Conservation (phyloP, 192 early-diverging fungal species). For the Coemansia sp. region DNA sequence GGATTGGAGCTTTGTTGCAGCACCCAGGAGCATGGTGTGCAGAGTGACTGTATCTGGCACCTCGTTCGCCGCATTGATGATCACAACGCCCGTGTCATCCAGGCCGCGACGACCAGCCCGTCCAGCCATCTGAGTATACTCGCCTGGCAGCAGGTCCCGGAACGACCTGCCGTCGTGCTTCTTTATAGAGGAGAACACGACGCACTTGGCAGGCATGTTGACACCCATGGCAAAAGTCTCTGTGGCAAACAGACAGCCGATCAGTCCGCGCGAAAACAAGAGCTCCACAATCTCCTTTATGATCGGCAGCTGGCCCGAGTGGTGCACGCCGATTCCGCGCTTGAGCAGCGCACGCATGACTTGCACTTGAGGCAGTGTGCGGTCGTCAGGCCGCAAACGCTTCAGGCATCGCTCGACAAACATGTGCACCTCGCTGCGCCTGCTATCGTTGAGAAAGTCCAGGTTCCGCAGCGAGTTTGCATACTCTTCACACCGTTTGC, state of each 20-base stretch:
- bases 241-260: slow-evolving; percentile 93
- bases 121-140: slow-evolving; percentile 99
- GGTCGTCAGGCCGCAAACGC: slow-evolving; percentile 80
- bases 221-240: slow-evolving; percentile 99
- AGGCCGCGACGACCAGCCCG: slow-evolving; percentile 93
- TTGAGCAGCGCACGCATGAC: slow-evolving; percentile 79
- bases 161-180: slow-evolving; percentile 93
- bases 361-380: slow-evolving; percentile 83
- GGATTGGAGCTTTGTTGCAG: slow-evolving; percentile 85
- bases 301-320: slow-evolving; percentile 93
- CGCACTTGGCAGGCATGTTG: slow-evolving; percentile 92
- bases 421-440: slow-evolving; percentile 84
- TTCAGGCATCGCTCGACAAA: slow-evolving; percentile 82
- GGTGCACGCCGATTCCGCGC: slow-evolving; percentile 96
- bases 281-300: slow-evolving; percentile 99
- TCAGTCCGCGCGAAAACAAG: slow-evolving; percentile 83
- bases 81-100: slow-evolving; percentile 88
- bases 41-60: slow-evolving; percentile 62
- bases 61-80: slow-evolving; percentile 68
- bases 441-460: slow-evolving; percentile 72
- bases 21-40: slow-evolving; percentile 80
- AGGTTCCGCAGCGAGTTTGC: slow-evolving; percentile 71
- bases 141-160: slow-evolving; percentile 86
- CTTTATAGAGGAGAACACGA: slow-evolving; percentile 86
- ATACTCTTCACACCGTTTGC: slow-evolving; percentile 92